Percentiles rank a stretch among this genome's conserved stretches.
phyloP scores from a whole-genome alignment of 306 rosid genomes.

The Begonia peltatifolia region DNA sequence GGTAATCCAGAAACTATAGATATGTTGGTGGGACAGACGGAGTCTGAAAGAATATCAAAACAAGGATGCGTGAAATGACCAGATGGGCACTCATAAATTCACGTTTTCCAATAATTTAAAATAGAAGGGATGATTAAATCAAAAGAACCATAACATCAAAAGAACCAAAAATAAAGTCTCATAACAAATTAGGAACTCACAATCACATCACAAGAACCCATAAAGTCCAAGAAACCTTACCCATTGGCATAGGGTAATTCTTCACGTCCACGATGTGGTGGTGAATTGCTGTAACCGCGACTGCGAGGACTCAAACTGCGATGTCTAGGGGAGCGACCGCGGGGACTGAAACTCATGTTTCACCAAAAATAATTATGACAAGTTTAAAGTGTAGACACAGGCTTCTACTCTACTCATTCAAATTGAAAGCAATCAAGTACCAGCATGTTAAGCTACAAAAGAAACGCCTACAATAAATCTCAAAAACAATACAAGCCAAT shows the following conservation, averaged over 20 bases:
- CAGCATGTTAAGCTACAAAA: not conserved
- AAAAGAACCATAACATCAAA: too few relatives aligned
- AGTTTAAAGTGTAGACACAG: constrained; percentile 4
- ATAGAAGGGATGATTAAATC: too few relatives aligned
- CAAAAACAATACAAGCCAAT: not conserved
- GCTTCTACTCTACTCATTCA: not conserved
- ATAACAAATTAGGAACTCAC: too few relatives aligned
- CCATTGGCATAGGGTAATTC: constrained; percentile 87
- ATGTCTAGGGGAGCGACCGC: constrained; percentile 82
- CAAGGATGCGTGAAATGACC: too few relatives aligned
- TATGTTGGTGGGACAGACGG: too few relatives aligned
- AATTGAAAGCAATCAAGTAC: too few relatives aligned
- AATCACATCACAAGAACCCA: too few relatives aligned
- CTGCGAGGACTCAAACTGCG: constrained; percentile 92
- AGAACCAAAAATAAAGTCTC: too few relatives aligned
- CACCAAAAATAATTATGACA: constrained; percentile 3
- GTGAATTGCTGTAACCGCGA: constrained; percentile 82
- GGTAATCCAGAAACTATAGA: too few relatives aligned
- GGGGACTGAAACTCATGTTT: constrained; percentile 87
- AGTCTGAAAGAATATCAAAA: too few relatives aligned
- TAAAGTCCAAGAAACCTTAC: constrained; percentile 24
- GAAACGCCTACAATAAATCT: not conserved
- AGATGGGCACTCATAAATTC: too few relatives aligned
- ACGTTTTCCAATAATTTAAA: too few relatives aligned
- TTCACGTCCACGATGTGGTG: constrained; percentile 78